These are phyloP conservation scores for Amauroascus niger DNA, from an alignment of 2,329 filamentous ascomycete species.

Conservation along the genomic window DNA sequence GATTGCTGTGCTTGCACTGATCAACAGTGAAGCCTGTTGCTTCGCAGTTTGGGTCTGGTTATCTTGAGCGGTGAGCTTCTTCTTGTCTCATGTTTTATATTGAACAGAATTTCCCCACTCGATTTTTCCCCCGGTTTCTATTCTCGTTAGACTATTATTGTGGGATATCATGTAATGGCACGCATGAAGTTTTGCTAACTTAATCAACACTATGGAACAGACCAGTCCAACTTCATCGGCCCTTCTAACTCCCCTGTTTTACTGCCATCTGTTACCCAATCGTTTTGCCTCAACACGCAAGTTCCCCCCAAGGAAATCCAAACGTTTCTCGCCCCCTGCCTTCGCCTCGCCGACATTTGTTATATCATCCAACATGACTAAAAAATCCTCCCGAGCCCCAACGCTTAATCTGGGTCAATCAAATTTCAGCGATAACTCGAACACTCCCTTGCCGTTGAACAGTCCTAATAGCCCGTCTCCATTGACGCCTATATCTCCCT, in stretches of 20 bases:
- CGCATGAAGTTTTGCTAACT: conserved; percentile 9
- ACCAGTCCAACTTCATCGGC: not conserved
- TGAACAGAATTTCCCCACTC: not conserved
- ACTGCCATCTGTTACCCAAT: not conserved
- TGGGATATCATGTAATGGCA: not conserved
- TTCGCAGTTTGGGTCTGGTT: not conserved
- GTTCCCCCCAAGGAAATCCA: not conserved
- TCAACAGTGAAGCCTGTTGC: not conserved
- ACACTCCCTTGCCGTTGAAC: conserved; percentile 4
- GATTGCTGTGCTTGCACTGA: not conserved
- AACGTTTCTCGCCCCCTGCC: not conserved
- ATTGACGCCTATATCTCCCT: conserved; percentile 12
- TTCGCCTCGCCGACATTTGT: conserved; percentile 1
- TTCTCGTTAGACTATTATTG: not conserved
- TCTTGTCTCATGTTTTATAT: conserved; percentile 6
- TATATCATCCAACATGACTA: conserved; percentile 15
- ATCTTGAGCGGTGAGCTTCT: not conserved
- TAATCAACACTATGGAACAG: conserved; percentile 6
- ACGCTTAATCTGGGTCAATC: conserved; percentile 14
- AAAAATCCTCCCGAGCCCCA: conserved; percentile 15
- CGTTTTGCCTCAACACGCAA: conserved; percentile 5
- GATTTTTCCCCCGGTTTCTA: not conserved
- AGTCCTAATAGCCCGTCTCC: conserved; percentile 12
- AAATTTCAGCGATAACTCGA: conserved; percentile 12
- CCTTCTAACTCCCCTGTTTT: not conserved